These are phyloP conservation scores for Botrytis paeoniae DNA, from an alignment of 2,329 filamentous ascomycete species.

Conservation along the genomic window DNA sequence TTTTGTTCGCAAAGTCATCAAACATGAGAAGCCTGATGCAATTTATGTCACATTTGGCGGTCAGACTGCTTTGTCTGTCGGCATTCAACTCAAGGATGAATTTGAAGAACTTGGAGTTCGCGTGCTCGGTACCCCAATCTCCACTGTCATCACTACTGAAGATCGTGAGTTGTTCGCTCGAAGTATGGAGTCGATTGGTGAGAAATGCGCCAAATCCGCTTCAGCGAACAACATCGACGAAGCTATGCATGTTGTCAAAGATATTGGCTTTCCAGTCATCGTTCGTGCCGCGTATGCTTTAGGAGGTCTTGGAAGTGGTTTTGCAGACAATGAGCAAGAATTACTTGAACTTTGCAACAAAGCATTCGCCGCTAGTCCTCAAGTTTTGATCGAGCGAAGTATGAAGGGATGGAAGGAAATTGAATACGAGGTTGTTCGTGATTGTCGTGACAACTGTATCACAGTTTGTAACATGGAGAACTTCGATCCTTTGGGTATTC, in stretches of 20 bases:
- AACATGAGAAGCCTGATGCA: conserved; percentile 91
- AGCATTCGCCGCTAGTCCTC: conserved; percentile 87
- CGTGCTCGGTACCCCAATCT: conserved; percentile 74
- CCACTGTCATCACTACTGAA: conserved; percentile 90
- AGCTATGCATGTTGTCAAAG: conserved; percentile 79
- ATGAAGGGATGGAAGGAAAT: conserved; percentile 99
- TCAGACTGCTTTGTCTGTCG: conserved; percentile 93
- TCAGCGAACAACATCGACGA: conserved; percentile 90
- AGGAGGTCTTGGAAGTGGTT: conserved; percentile 92
- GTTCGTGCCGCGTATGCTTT: conserved; percentile 95
- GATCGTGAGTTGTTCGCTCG: conserved; percentile 95
- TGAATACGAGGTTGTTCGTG: conserved; percentile 96
- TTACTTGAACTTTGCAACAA: conserved; percentile 88
- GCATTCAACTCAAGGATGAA: conserved; percentile 92
- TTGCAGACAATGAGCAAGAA: conserved; percentile 91
- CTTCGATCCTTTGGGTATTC: conserved; percentile 95
- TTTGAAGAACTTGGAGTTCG: conserved; percentile 7
- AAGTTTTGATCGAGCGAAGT: conserved; percentile 97
- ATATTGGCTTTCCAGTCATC: conserved; percentile 94
- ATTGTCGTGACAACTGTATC: conserved; percentile 97
- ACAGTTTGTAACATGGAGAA: conserved; percentile 99
- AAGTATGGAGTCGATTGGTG: conserved; percentile 94
- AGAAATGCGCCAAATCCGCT: conserved; percentile 94
- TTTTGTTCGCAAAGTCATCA: conserved; percentile 96
- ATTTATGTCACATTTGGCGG: conserved; percentile 97